These are phyloP conservation scores for Calocybe cyanea DNA, from an alignment of 768 basidiomycete genomes.

Conservation along the genomic window DNA sequence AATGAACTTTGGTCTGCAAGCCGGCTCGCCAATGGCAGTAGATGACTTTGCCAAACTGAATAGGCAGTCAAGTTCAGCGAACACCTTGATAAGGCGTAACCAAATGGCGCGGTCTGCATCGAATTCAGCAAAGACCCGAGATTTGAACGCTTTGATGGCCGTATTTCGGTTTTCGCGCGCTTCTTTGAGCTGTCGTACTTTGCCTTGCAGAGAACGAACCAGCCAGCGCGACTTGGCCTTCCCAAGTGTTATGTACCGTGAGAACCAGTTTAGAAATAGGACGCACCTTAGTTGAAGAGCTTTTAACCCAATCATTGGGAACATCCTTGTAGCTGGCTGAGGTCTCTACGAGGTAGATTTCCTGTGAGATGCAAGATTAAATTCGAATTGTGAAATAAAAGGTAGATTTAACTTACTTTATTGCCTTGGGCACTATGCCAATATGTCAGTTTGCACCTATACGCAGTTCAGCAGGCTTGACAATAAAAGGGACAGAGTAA, in stretches of 20 bases:
- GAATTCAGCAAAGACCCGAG: constrained; percentile 74
- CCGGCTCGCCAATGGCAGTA: constrained; percentile 84
- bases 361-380: constrained; percentile 37
- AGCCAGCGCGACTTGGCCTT: constrained; percentile 76
- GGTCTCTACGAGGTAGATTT: constrained; percentile 87
- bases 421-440: constrained; percentile 74
- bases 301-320: constrained; percentile 85
- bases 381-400: too few species aligned
- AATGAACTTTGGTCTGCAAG: constrained; percentile 88
- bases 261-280: neutral
- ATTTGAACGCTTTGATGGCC: constrained; percentile 81
- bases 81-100: constrained; percentile 78
- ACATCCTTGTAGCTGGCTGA: constrained; percentile 54
- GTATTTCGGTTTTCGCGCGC: constrained; percentile 83
- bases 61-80: constrained; percentile 96
- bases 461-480: neutral
- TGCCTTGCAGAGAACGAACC: constrained; percentile 65
- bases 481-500: constrained; percentile 9
- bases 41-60: constrained; percentile 90
- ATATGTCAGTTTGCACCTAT: constrained; percentile 31
- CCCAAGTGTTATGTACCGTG: neutral
- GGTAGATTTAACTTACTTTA: constrained; percentile 47
- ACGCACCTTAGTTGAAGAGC: constrained; percentile 71
- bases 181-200: constrained; percentile 85
- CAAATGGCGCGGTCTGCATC: constrained; percentile 77